A percentile compares a stretch with the other conserved stretches of the same genome.
Evolutionary conservation across 768 basidiomycete species (phyloP).

Genomic region (Botryobasidium botryosum): DNA sequence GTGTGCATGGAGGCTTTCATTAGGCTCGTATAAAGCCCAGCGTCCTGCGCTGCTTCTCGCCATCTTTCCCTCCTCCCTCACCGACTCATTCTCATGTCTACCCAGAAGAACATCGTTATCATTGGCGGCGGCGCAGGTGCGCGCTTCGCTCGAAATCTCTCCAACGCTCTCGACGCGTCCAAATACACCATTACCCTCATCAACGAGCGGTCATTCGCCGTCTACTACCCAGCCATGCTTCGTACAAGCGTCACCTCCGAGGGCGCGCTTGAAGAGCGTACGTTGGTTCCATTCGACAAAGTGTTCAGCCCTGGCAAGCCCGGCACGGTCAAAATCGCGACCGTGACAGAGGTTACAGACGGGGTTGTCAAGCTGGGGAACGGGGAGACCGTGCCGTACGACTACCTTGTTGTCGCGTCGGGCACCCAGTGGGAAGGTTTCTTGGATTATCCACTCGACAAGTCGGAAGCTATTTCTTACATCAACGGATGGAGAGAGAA

Average conservation of each 20-base stretch:
- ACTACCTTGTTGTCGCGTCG: conserved; percentile 40
- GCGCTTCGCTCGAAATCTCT: conserved; percentile 2
- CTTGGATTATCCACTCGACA: conserved; percentile 25
- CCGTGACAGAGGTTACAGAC: conserved; percentile 12
- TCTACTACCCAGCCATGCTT: conserved; percentile 8
- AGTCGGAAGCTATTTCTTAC: conserved; percentile 18
- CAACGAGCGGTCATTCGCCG: conserved; percentile 1
- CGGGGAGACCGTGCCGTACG: conserved; percentile 35
- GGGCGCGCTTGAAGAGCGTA: background rate
- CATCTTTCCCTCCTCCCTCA: no score
- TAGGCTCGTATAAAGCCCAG: no score
- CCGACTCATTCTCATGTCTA: no score
- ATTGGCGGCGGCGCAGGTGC: conserved; percentile 5
- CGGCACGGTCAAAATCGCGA: conserved; percentile 2
- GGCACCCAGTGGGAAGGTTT: conserved; percentile 40
- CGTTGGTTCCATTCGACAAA: conserved; percentile 9
- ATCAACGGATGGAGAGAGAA: conserved; percentile 14
- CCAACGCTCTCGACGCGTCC: conserved; percentile 3
- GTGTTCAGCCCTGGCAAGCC: conserved; percentile 5
- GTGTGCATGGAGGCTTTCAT: no score
- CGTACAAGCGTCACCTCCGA: conserved; percentile 8
- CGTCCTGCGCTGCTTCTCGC: no score
- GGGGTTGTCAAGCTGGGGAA: conserved; percentile 33
- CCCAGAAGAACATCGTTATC: conserved; percentile 3
- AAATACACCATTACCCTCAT: conserved; percentile 6